Conservation (phyloP, 805 yeast species). For the Tetrapisispora arboricola region DNA sequence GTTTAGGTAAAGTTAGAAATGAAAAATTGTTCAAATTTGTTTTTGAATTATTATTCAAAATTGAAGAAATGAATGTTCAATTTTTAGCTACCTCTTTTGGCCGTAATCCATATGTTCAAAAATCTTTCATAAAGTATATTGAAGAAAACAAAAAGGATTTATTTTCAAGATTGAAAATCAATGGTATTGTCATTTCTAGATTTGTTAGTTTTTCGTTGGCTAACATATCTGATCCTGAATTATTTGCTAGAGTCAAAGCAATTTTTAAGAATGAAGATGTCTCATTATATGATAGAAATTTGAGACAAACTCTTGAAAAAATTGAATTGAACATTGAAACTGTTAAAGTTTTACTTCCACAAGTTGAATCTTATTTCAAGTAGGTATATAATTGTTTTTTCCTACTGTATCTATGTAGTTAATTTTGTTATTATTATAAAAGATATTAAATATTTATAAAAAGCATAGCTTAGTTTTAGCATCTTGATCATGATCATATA, state of each 20-base stretch:
- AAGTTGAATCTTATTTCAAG: slow-evolving; percentile 1
- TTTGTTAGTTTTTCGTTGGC: slow-evolving; percentile 28
- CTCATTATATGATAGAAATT: slow-evolving; percentile 10
- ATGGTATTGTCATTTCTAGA: slow-evolving; percentile 38
- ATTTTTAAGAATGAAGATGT: slow-evolving; percentile 27
- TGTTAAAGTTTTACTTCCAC: not conserved
- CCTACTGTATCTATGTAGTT: not conserved
- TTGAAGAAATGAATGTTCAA: slow-evolving; percentile 44
- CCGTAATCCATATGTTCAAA: slow-evolving; percentile 32
- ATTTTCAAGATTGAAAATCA: slow-evolving; percentile 33
- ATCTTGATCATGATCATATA: no score
- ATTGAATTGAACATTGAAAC: slow-evolving; percentile 8
- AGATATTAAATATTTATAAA: no score
- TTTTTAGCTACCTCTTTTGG: slow-evolving; percentile 38
- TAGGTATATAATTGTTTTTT: not conserved
- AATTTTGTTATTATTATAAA: no score
- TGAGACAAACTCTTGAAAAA: slow-evolving; percentile 12
- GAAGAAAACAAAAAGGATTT: slow-evolving; percentile 33
- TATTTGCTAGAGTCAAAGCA: slow-evolving; percentile 27
- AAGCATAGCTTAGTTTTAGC: no score
- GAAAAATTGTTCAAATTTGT: slow-evolving; percentile 29
- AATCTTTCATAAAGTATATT: slow-evolving; percentile 38
- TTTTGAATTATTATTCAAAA: slow-evolving; percentile 31
- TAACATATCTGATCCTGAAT: slow-evolving; percentile 32
- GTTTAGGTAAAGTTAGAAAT: slow-evolving; percentile 38